Conservation (phyloP, 2,329 filamentous ascomycete species). For the Aspergillus sergii region DNA sequence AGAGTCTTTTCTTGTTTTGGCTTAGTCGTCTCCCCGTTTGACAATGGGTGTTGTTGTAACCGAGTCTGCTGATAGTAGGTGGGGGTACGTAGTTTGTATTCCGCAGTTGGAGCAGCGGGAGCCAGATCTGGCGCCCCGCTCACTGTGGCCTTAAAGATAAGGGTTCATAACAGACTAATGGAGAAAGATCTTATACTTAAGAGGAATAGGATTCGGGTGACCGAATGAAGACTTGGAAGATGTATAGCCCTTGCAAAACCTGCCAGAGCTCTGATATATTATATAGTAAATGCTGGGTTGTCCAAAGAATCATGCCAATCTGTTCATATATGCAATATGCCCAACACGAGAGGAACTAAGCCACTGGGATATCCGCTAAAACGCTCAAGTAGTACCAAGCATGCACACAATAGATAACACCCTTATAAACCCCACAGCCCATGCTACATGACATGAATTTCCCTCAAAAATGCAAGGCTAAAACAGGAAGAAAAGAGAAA, state of each 20-base stretch:
- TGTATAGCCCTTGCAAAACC: neutral
- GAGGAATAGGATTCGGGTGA: neutral
- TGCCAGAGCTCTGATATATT: neutral
- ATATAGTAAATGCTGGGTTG: neutral
- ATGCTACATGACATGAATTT: conserved; percentile 2
- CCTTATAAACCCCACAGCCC: conserved; percentile 8
- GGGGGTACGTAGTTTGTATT: too few species aligned
- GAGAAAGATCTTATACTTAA: neutral
- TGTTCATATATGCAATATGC: conserved; percentile 9
- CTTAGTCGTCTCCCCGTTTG: too few species aligned
- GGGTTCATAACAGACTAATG: too few species aligned
- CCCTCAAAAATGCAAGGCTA: neutral
- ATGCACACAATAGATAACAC: conserved; percentile 10
- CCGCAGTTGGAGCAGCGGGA: too few species aligned
- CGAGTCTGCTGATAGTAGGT: neutral
- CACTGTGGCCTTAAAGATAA: neutral
- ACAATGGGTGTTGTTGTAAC: neutral
- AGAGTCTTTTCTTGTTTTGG: neutral
- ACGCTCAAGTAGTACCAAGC: conserved; percentile 21
- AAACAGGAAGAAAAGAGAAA: conserved; percentile 11
- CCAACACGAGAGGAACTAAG: conserved; percentile 11
- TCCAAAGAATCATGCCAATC: neutral
- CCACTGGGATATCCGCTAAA: conserved; percentile 28
- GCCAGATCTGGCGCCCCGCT: neutral
- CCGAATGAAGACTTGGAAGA: neutral